These are phyloP conservation scores for Calonectria montana DNA, from an alignment of 2,329 filamentous ascomycete species.

Conservation along the genomic window DNA sequence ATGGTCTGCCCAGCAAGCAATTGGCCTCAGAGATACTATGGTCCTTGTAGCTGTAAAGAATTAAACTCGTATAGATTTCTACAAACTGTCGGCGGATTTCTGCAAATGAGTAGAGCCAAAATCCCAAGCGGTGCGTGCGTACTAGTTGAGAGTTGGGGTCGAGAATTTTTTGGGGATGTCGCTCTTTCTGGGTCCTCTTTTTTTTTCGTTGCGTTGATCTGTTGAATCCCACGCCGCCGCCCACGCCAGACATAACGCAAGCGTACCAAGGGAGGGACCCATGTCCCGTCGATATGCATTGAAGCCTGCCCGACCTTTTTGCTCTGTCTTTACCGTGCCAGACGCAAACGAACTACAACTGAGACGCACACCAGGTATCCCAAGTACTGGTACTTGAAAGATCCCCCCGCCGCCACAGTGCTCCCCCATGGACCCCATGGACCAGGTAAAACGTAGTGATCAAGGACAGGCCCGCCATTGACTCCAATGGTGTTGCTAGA, in stretches of 20 bases:
- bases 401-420: constrained; percentile 32
- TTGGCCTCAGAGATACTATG: background rate
- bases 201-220: constrained; percentile 43
- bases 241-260: constrained; percentile 11
- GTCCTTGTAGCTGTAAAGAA: background rate
- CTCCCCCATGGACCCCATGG: constrained; percentile 22
- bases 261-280: constrained; percentile 10
- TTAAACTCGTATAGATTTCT: background rate
- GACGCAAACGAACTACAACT: background rate
- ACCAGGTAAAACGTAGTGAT: background rate
- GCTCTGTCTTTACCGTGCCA: background rate
- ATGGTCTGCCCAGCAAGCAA: background rate
- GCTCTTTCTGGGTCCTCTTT: constrained; percentile 39
- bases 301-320: constrained; percentile 24
- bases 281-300: constrained; percentile 28
- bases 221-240: constrained; percentile 39
- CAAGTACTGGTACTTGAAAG: constrained; percentile 29
- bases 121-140: constrained; percentile 13
- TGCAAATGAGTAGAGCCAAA: background rate
- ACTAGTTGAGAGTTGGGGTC: constrained; percentile 40
- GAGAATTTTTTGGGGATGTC: constrained; percentile 44
- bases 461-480: background rate
- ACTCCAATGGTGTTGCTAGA: background rate
- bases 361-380: background rate
- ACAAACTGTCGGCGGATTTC: background rate